These are phyloP conservation scores for Claviceps sp. DNA, from an alignment of 2,329 filamentous ascomycete species.

Conservation along the genomic window DNA sequence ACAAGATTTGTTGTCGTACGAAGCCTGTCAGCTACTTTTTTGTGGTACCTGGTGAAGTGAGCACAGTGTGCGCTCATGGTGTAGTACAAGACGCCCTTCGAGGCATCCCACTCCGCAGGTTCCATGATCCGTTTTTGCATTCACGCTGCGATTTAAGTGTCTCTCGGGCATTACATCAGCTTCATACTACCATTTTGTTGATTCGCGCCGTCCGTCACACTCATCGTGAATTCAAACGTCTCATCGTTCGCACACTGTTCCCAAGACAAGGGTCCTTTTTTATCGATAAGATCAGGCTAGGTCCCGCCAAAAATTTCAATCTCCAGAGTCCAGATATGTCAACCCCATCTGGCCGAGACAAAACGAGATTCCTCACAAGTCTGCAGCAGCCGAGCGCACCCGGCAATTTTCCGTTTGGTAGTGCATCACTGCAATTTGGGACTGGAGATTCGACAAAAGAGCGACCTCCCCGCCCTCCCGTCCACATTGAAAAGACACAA, in stretches of 20 bases:
- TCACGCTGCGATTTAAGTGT: too few relatives aligned
- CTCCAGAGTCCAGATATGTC: background rate
- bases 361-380: background rate
- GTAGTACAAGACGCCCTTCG: background rate
- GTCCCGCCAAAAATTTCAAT: slow-evolving; percentile 15
- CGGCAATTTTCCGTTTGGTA: slow-evolving; percentile 4
- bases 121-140: too few relatives aligned
- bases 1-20: background rate
- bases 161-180: too few relatives aligned
- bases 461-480: too few relatives aligned
- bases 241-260: slow-evolving; percentile 5
- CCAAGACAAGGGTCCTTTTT: slow-evolving; percentile 2
- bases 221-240: background rate
- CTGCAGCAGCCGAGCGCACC: background rate
- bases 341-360: background rate
- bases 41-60: background rate
- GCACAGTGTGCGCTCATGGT: slow-evolving; percentile 5
- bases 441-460: background rate
- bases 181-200: background rate
- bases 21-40: slow-evolving; percentile 2
- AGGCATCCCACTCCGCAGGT: too few relatives aligned
- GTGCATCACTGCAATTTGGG: background rate
- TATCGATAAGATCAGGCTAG: slow-evolving; percentile 19
- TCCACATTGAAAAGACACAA: background rate
- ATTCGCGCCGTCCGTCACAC: background rate